Evolutionary conservation across 139 green algal species (phyloP), one percentile per base, ranked within the genome.

Genomic region (Picochlorum sp.): DNA sequence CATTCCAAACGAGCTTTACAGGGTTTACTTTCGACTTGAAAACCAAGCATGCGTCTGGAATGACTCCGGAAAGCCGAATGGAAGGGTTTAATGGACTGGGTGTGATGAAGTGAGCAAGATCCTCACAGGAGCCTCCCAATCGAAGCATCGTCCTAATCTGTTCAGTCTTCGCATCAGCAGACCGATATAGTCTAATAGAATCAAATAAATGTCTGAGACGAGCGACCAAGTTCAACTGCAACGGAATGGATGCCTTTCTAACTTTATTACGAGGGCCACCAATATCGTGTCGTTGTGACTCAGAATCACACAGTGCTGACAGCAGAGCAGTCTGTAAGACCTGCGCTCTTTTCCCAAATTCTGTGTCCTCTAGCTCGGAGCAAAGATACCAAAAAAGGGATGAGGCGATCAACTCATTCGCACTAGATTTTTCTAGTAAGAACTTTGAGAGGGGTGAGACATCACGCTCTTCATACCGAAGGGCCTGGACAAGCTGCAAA

Each of bases 1-100:
- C 52, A 34, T 23, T 23, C 47, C 47, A 54, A 1, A 21, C n/a
- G 18, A 54, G 16, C 28, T 76, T 79, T 9, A 98, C 49, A 4
- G 93, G 93, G 16, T 79, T 72, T 69, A 96, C 80, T 1, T 90
- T 88, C 5, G 72, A 88, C 68, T 95, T 96, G 84, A 98, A 98
- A 28, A 96, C 87, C 5, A 58, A 69, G 68, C 85, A 97, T 50
- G 94, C 80, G 16, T 73, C 51, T 6, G 85, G 74, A 5, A 90
- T 60, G 16, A 96, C 62, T 14, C 82, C 85, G 21, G 71, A 63
- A 47, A 96, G 73, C 44, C 85, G 65, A 2, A 92, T 63, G 6
- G 30, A 45, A 5, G 88, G 89, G 61, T 94, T 78, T 45, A 95
- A 69, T 6, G 92, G 90, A 70, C 61, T 90, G 69, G 21, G 89